Evolutionary conservation across 139 green algal genomes (phyloP), one percentile per base, ranked within the genome.

Genomic region (Chlorokybus atmophyticus): DNA sequence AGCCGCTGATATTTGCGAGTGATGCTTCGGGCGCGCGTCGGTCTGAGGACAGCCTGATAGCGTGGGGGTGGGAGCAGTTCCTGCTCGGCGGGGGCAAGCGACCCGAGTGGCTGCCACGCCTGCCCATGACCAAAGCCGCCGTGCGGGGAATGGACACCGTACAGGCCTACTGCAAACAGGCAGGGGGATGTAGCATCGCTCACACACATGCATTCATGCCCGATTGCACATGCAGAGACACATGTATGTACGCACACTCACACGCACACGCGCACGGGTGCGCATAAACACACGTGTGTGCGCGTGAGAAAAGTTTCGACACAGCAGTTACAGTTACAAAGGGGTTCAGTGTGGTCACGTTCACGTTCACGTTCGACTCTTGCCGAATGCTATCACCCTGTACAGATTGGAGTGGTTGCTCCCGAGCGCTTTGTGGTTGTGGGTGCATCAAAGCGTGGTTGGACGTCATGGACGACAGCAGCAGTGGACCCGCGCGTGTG

Each of bases 101-200:
- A n/a, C n/a, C n/a, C n/a, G 32, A 35, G 19, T 66, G 48, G 48
- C 58, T 30, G 3, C 32, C 48, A 8, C 31, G 48, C 4, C 29
- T 66, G 19, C 58, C 58, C 26, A 66, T 66, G 58, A 39, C 32
- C 48, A 66, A 66, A 32, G 42, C 58, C 30, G 58, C 26, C 10
- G 44, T 66, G 10, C 14, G 44, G 6, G 58, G 48, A 2, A 59
- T 66, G 58, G 58, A 66, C 47, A 41, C 58, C 8, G 30, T 56
- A n/a, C 57, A 64, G 27, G 57, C 29, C 6, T 59, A 40, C 53
- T n/a, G 29, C 31, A 25, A 17, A 23, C 38, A 44, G 38, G 38
- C 38, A 44, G 17, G 14, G 14, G 17, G 38, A 17, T 44, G 38
- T 23, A 44, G 38, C 14, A 44, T 44, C 38, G 17, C 14, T 44